Base-by-base conservation (phyloP, 2,329 filamentous ascomycete genomes). In the Pseudocercospora vitis region DNA sequence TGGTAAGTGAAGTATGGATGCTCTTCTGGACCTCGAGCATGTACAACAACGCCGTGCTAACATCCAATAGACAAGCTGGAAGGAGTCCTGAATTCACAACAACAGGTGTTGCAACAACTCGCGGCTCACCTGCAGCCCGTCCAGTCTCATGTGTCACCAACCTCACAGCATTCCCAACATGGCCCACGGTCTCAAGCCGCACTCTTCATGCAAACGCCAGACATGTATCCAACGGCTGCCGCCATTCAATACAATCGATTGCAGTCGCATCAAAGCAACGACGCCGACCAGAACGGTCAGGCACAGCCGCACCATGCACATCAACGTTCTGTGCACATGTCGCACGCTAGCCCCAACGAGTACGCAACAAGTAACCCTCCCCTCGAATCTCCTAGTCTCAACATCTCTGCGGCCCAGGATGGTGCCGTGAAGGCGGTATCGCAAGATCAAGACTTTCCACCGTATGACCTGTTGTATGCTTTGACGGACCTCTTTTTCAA, bases 401-500 rank as follows among this genome's bases (percentile, higher is more conserved):
- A 77, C 50, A 76, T 85, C 23, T 31, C 78, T 71, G 18, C 65
- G 64, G 55, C 56, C 7, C 56, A 57, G 29, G 55, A 62, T 26
- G 57, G 48, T 31, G 57, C 24, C 23, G 61, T 61, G 50, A 59
- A 56, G n/a, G 56, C 60, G 3, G 64, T 65, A 2, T 61, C 71
- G n/a, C 70, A 70, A 31, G 66, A 78, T 63, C 59, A 73, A 63
- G 64, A 83, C 49, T 76, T 84, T 1, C 82, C 82, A 2, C 80
- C 82, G 0, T 81, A 83, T 56, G 81, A 84, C 57, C 72, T 84
- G 9, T 67, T 84, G 3, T 84, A 83, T 55, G 79, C 78, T 2
- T 70, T 85, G 1, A 80, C 82, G 12, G 81, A 84, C 56, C 70
- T 84, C 6, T 85, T 82, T 68, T 84, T 85, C 71, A 83, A 82